Base-by-base conservation (phyloP, 345 rosid genomes). In the Arabidopsis thaliana region DNA sequence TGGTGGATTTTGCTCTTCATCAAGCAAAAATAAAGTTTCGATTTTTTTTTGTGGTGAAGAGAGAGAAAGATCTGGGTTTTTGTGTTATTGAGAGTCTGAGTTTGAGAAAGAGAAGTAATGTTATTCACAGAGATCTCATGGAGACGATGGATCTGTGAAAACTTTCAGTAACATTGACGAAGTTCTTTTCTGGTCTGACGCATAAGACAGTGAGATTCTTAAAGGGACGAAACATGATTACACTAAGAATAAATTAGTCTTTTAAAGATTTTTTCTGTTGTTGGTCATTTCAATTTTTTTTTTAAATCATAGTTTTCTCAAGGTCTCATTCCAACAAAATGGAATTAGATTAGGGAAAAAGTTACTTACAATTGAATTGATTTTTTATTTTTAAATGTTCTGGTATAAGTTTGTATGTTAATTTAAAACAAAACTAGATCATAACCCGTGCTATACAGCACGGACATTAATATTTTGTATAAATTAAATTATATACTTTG, bases 1-100 rank as follows among this genome's bases (percentile, higher is more conserved):
- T 57, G 78, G 61, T 76, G 69, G 75, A 71, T 58, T 69, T 84
- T 85, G 53, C 88, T 48, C 73, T 84, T 85, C 85, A 80, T 80
- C 65, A n/a, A 41, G 37, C 2, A 36, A 28, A 8, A 52, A 30
- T 34, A 25, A 51, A 67, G 73, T 22, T 52, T 69, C 10, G 50
- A 25, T 53, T 69, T 69, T 68, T 42, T 8, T 7, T 4, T 7
- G 9, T 7, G 60, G 45, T 20, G 46, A 22, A 46, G 58, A 71
- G 41, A 45, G 50, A 44, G 53, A 55, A 32, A 64, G 71, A 63
- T 60, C 24, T 59, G 57, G 57, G 4, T 24, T 51, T 9, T 14
- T 59, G 23, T 4, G 48, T n/a, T 13, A 2, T 34, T 30, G 5
- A 36, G 11, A 49, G 8, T 33, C 12, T 55, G 40, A 41, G 38